phyloP scores from a whole-genome alignment of 257 asterid species.

The Leptodermis oblonga region DNA sequence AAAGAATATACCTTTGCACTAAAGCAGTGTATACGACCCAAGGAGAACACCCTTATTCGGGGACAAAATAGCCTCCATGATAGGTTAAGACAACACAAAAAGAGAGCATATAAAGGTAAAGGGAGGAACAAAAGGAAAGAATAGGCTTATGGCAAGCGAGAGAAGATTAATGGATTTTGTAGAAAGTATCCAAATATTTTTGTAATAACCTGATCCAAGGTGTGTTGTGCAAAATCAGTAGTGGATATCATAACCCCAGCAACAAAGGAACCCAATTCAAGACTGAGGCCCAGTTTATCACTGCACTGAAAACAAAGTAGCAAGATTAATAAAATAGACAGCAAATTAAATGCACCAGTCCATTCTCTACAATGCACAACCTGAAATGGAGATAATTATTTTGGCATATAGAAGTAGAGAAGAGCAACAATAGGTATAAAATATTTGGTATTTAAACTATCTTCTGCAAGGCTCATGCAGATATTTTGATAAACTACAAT shows the following conservation, averaged over 20 bases:
- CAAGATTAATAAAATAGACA: slow-evolving; percentile 9
- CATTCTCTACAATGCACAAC: background rate
- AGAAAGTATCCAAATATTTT: background rate
- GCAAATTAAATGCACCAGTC: background rate
- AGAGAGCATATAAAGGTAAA: background rate
- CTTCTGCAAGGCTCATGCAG: background rate
- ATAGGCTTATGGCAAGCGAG: background rate
- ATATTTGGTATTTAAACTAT: background rate
- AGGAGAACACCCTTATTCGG: background rate
- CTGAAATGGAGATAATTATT: background rate
- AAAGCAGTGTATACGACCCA: background rate
- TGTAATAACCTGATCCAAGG: slow-evolving; percentile 65
- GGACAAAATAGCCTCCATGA: background rate
- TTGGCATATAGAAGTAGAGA: background rate
- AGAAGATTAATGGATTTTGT: background rate
- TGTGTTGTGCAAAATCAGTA: slow-evolving; percentile 79
- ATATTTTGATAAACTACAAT: background rate
- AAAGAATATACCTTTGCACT: background rate
- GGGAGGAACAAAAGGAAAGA: background rate
- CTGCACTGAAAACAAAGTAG: slow-evolving; percentile 71
- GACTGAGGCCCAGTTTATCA: slow-evolving; percentile 94
- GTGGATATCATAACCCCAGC: slow-evolving; percentile 97
- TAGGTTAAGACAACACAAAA: background rate
- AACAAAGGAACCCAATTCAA: slow-evolving; percentile 85
- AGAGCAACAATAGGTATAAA: background rate